Base-by-base conservation (phyloP, 164 flowering plant genomes). In the Aristolochia fimbriata region DNA sequence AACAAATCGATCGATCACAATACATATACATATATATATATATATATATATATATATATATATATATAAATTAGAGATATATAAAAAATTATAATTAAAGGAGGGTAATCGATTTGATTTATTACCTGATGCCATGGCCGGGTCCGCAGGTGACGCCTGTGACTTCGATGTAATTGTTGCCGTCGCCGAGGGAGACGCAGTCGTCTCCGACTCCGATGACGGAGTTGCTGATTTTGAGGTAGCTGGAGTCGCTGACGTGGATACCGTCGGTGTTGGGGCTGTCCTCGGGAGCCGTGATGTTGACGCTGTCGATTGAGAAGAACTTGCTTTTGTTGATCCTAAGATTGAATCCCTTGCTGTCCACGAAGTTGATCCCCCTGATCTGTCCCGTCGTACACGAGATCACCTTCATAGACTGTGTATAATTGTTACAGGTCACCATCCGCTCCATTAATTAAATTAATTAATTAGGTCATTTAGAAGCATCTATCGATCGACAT, bases 71-170 rank as follows among this genome's bases (percentile, higher is more conserved):
- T 27, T 27, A 27, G 5, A 5, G 30, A 27, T 2, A 5, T 2
- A 27, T 2, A 27, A 5, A 27, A 2, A 27, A 5, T 27, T 27
- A 5, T 27, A 27, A 27, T 27, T 27, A 27, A 27, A n/a, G n/a
- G n/a, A n/a, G n/a, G n/a, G n/a, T n/a, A n/a, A n/a, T n/a, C n/a
- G n/a, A n/a, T n/a, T n/a, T 27, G 2, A 27, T 27, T 27, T 2
- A 27, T 27, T 41, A 80, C 86, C 86, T 81, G 71, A 83, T 81
- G 20, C 91, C 91, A 62, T 85, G 88, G 20, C 86, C 91, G 4
- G 88, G 87, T 21, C 91, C 91, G 63, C 91, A 85, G 22, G 53
- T 71, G 64, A 81, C 56, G 46, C 77, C 64, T 0, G 62, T 53
- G 52, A 85, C 56, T 11, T 75, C 66, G 63, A 83, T 51, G 13